Conservation (phyloP, 2,329 filamentous ascomycete species). For the Fonsecaea nubica region DNA sequence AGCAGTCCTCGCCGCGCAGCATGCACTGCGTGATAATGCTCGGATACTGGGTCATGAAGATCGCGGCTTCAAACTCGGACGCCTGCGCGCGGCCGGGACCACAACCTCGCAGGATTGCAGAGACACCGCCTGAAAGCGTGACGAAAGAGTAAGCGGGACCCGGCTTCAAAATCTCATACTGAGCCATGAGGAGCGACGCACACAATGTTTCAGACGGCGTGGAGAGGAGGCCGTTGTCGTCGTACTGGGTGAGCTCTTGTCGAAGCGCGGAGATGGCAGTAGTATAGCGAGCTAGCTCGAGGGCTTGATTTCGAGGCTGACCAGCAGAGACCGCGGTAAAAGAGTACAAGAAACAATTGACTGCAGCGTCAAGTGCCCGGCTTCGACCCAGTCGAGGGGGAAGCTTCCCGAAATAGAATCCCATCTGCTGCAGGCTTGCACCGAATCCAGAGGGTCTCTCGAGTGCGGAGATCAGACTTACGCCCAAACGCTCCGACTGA, state of each 20-base stretch:
- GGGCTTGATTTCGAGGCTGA: slow-evolving; percentile 6
- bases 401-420: slow-evolving; percentile 6
- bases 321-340: slow-evolving; percentile 2
- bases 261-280: slow-evolving; percentile 13
- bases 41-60: slow-evolving; percentile 17
- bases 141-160: slow-evolving; percentile 8
- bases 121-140: slow-evolving; percentile 17
- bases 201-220: slow-evolving; percentile 20
- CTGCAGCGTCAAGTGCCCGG: slow-evolving; percentile 17
- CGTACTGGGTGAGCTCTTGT: slow-evolving; percentile 9
- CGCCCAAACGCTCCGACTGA: slow-evolving; percentile 6
- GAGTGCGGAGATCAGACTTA: slow-evolving; percentile 3
- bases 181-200: slow-evolving; percentile 16
- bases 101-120: slow-evolving; percentile 13
- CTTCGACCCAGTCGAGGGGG: slow-evolving; percentile 17
- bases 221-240: slow-evolving; percentile 3
- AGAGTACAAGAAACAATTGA: slow-evolving; percentile 18
- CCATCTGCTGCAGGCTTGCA: slow-evolving; percentile 17
- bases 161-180: slow-evolving; percentile 19
- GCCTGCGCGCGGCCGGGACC: slow-evolving; percentile 13
- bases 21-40: slow-evolving; percentile 18
- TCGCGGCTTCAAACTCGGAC: slow-evolving; percentile 16
- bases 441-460: slow-evolving; percentile 15
- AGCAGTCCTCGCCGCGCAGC: slow-evolving; percentile 15
- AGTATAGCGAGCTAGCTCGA: slow-evolving; percentile 14